phyloP scores from a whole-genome alignment of 306 rosid species.

The Mucuna pruriens region DNA sequence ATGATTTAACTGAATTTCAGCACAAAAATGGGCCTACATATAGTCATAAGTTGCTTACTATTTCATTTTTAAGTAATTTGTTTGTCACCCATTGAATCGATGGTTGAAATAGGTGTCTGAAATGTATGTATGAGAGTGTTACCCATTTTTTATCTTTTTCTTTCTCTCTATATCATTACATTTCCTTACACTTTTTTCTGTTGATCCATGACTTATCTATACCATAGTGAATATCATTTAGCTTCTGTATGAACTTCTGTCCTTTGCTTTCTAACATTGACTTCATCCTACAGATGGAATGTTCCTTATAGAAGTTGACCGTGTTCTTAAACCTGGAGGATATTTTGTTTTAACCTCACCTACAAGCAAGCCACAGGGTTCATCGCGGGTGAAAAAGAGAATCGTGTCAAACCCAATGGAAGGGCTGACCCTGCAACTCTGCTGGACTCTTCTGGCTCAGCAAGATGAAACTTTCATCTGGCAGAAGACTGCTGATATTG shows the following conservation, averaged over 20 bases:
- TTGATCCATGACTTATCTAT: constrained; percentile 13
- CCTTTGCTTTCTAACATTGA: constrained; percentile 36
- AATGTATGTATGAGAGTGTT: constrained; percentile 6
- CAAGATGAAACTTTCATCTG: constrained; percentile 90
- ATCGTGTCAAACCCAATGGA: constrained; percentile 66
- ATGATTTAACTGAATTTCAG: background rate
- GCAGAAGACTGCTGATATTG: constrained; percentile 83
- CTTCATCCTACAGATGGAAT: constrained; percentile 72
- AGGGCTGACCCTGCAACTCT: constrained; percentile 70
- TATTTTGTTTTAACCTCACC: constrained; percentile 94
- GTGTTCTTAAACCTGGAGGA: constrained; percentile 98
- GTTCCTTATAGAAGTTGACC: constrained; percentile 87
- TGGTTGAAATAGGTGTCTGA: background rate
- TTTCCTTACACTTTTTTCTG: background rate
- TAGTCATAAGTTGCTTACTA: background rate
- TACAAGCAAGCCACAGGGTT: constrained; percentile 67
- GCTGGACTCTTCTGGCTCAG: constrained; percentile 95
- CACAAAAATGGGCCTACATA: background rate
- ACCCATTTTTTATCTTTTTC: constrained; percentile 1
- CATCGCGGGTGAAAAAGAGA: constrained; percentile 58
- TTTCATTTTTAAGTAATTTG: constrained; percentile 13
- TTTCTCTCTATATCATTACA: constrained; percentile 27
- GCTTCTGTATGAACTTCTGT: constrained; percentile 10
- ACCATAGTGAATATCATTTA: constrained; percentile 17
- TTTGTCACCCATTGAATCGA: background rate